Evolutionary conservation across 352 stramenopile species (phyloP), one percentile per base, ranked within the genome.

Genomic region (Elongisporangium prolatum): DNA sequence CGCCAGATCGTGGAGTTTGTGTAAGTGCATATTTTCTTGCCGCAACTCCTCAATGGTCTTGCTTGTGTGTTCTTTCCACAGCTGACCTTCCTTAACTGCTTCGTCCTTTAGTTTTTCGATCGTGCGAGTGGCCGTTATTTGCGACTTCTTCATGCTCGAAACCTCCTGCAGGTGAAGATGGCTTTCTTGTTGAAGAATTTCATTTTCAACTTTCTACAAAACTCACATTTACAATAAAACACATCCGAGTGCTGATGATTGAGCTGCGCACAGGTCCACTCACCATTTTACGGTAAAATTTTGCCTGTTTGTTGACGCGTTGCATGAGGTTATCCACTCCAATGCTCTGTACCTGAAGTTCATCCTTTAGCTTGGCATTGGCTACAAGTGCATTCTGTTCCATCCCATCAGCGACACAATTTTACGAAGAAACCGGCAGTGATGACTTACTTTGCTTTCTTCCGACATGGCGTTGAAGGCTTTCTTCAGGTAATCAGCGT

Each of bases 311-410:
- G 9, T 68, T 86, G 61, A 89, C 89, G 25, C 78, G 75, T 51
- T 87, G 74, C 78, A 91, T 90, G 62, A 91, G 70, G 53, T 89
- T 91, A 60, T 91, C 82, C 9, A 91, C 80, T 4, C 82, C 82
- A 21, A 89, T 89, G 61, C 82, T 89, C 50, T 89, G 82, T 18
- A 91, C 65, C 56, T 87, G 77, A 1, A 91, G 63, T 54, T 91
- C 82, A 58, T 90, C 82, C 50, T 91, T 91, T 28, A 91, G 69
- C 64, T 91, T 91, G 24, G 82, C 80, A 60, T 91, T 91, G 10
- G 82, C 82, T 2, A 89, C 65, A n/a, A 91, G 71, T 3, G 82
- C 82, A 37, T 89, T 90, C 80, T 89, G 44, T 13, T 21, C 16
- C 17, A 16, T 4, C 1, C 9, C n/a, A 22, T 16, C 4, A 47